Percentiles rank a stretch among this genome's conserved stretches.
Conservation (phyloP, 805 yeast species). For the Kluyveromyces dobzhanskii region DNA sequence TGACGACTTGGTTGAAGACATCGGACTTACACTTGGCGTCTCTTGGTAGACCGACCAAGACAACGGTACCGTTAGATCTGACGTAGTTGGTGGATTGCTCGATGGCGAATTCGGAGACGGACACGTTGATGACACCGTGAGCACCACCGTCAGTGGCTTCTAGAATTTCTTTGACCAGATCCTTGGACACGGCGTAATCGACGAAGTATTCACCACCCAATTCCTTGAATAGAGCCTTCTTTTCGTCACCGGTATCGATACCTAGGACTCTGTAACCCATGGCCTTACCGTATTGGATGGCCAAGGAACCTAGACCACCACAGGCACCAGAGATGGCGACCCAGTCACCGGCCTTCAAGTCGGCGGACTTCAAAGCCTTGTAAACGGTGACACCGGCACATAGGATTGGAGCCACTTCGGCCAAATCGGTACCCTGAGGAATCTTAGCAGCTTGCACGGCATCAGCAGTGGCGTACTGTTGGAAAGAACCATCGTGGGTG, state of each 20-base stretch:
- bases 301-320: conserved; percentile 71
- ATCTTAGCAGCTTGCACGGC: conserved; percentile 79
- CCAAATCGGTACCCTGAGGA: conserved; percentile 67
- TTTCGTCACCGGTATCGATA: conserved; percentile 62
- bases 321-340: conserved; percentile 73
- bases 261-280: conserved; percentile 69
- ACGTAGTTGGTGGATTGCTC: conserved; percentile 50
- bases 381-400: conserved; percentile 91
- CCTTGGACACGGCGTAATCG: conserved; percentile 49
- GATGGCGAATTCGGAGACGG: conserved; percentile 64
- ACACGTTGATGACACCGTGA: conserved; percentile 68
- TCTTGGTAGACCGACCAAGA: conserved; percentile 53
- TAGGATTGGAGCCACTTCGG: conserved; percentile 69
- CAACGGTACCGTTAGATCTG: conserved; percentile 53
- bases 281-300: conserved; percentile 66
- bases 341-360: conserved; percentile 62
- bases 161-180: conserved; percentile 46
- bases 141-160: conserved; percentile 64
- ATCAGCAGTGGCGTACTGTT: conserved; percentile 83
- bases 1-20: conserved; percentile 43
- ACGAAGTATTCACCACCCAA: conserved; percentile 60
- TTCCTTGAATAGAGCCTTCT: conserved; percentile 42
- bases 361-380: conserved; percentile 81
- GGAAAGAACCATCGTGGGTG: conserved; percentile 87
- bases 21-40: conserved; percentile 39